Conservation (phyloP, 2,329 filamentous ascomycete species). For the Didymella arachidicola region DNA sequence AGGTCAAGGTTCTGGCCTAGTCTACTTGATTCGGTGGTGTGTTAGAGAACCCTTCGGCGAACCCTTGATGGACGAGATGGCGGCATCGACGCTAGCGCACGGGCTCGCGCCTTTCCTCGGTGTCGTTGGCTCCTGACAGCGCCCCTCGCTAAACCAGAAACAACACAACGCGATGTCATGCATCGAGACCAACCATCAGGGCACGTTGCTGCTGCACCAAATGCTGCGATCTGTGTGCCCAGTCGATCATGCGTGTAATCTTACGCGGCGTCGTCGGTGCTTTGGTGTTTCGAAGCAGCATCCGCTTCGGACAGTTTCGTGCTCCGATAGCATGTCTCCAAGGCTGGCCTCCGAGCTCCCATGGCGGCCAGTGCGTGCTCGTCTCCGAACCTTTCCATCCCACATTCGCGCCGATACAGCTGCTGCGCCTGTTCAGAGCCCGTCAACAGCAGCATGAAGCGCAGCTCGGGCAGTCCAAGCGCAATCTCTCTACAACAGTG, state of each 20-base stretch:
- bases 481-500: constrained; percentile 65
- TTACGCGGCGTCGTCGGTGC: constrained; percentile 20
- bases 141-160: constrained; percentile 29
- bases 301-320: constrained; percentile 28
- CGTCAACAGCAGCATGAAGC: constrained; percentile 49
- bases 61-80: constrained; percentile 27
- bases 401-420: constrained; percentile 40
- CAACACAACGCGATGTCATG: constrained; percentile 29
- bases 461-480: constrained; percentile 65
- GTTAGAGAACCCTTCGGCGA: constrained; percentile 21
- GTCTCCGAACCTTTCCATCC: constrained; percentile 36
- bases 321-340: constrained; percentile 26
- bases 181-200: constrained; percentile 32
- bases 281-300: constrained; percentile 14
- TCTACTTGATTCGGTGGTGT: constrained; percentile 21
- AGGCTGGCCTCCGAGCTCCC: constrained; percentile 33
- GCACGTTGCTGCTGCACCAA: constrained; percentile 30
- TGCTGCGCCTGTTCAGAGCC: constrained; percentile 34
- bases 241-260: constrained; percentile 29
- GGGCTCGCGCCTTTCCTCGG: constrained; percentile 2
- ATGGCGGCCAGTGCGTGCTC: constrained; percentile 35
- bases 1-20: constrained; percentile 16
- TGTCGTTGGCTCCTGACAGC: constrained; percentile 2
- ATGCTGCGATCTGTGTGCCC: constrained; percentile 30
- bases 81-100: constrained; percentile 26